Evolutionary conservation across 1,284 basidiomycete species (phyloP).

Genomic region (Naganishia liquefaciens): DNA sequence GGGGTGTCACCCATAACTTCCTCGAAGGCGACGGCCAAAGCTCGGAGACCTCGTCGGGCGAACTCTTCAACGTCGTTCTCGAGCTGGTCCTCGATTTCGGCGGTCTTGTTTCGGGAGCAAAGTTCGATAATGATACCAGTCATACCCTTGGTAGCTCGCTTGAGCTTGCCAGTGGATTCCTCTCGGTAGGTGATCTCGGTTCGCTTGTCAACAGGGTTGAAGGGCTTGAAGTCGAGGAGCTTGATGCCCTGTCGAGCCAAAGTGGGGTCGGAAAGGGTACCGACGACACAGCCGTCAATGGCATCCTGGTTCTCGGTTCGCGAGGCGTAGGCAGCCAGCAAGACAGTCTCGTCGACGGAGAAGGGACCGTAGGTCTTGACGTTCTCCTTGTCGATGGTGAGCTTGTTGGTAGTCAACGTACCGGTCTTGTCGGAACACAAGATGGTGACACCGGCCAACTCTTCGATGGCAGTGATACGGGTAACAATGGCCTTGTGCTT

Average conservation of each 20-base stretch:
- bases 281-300: slow-evolving; percentile 85
- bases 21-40: slow-evolving; percentile 93
- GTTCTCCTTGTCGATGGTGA: slow-evolving; percentile 91
- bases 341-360: slow-evolving; percentile 84
- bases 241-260: slow-evolving; percentile 89
- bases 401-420: slow-evolving; percentile 97
- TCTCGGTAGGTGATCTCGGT: slow-evolving; percentile 98
- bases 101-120: slow-evolving; percentile 94
- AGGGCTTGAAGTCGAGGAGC: slow-evolving; percentile 97
- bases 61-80: slow-evolving; percentile 96
- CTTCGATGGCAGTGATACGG: slow-evolving; percentile 96
- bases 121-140: slow-evolving; percentile 94
- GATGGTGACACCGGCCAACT: slow-evolving; percentile 94
- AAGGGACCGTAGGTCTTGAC: slow-evolving; percentile 89
- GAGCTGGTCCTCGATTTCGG: slow-evolving; percentile 83
- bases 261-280: slow-evolving; percentile 69
- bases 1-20: slow-evolving; percentile 72
- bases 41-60: slow-evolving; percentile 92
- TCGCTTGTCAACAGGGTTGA: slow-evolving; percentile 99
- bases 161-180: slow-evolving; percentile 87
- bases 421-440: slow-evolving; percentile 97
- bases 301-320: slow-evolving; percentile 99
- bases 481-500: slow-evolving; percentile 99
- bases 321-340: slow-evolving; percentile 91
- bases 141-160: slow-evolving; percentile 99